Evolutionary conservation across 2,329 filamentous ascomycete species (phyloP), one percentile per base, ranked within the genome.

Genomic region (Neopestalotiopsis sp.): DNA sequence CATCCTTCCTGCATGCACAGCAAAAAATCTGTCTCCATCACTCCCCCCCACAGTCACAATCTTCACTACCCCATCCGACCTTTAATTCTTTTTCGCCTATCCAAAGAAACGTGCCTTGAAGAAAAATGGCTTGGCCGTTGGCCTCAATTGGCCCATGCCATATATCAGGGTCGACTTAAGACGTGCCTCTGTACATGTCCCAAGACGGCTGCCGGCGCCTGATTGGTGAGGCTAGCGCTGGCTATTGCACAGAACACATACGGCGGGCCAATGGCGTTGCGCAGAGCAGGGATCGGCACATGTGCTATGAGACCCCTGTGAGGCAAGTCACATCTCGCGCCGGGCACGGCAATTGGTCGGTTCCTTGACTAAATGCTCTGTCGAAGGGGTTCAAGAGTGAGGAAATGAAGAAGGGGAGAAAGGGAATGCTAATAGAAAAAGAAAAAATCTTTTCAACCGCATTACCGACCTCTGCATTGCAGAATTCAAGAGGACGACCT

Each of bases 211-310:
- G 38, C 61, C 14, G 6, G 10, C 38, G 17, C 24, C 6, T 64
- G 38, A 64, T 64, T 64, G 61, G 61, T 13, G 61, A 45, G 28
- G 61, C 61, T 28, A 64, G 61, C 61, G 61, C 61, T 64, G 20
- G 40, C 40, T 20, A 45, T 64, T 40, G 57, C 14, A 34, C 24
- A 34, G 24, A 59, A 24, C 30, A 62, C 30, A 40, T 38, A 24
- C 17, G 24, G 17, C 42, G 38, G 40, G 32, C 61, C 61, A 64
- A 64, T 64, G 7, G 20, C 34, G 14, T n/a, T 17, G 12, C 40
- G 7, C 20, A 12, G 14, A 14, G 30, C 61, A 49, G 40, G 61
- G 61, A 64, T 64, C 61, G 61, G 61, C 20, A 64, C 14, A 49
- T 64, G 24, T 59, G 17, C 24, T 28, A 30, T 38, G 10, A 30